phyloP scores from a whole-genome alignment of 768 basidiomycete genomes.

The Leccinum disarticulatum region DNA sequence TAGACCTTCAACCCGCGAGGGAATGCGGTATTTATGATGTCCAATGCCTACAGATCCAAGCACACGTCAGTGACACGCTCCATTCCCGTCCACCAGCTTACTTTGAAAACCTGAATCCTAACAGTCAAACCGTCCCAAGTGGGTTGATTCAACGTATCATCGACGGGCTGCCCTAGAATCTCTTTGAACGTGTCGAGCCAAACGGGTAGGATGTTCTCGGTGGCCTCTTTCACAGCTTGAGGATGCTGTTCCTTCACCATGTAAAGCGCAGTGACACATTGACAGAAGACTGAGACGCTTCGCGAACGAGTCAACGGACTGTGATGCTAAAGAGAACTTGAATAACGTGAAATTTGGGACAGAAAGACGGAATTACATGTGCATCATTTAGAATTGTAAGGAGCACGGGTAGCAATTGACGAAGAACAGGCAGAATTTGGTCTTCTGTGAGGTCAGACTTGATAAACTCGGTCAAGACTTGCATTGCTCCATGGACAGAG shows the following conservation, averaged over 20 bases:
- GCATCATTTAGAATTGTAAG: constrained; percentile 74
- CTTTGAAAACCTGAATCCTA: constrained; percentile 83
- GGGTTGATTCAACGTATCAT: constrained; percentile 55
- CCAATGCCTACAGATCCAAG: constrained; percentile 58
- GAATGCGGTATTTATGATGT: constrained; percentile 79
- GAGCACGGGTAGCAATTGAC: constrained; percentile 83
- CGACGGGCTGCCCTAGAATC: constrained; percentile 61
- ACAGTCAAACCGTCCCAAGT: constrained; percentile 85
- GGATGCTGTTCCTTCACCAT: constrained; percentile 96
- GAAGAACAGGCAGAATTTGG: constrained; percentile 90
- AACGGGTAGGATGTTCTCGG: constrained; percentile 73
- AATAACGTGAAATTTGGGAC: background rate
- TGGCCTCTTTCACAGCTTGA: constrained; percentile 80
- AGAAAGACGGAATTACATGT: constrained; percentile 47
- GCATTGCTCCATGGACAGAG: constrained; percentile 93
- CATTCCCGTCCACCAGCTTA: constrained; percentile 30
- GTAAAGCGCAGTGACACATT: constrained; percentile 85
- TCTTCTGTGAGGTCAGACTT: constrained; percentile 92
- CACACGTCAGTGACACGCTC: constrained; percentile 1
- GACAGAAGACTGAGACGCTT: constrained; percentile 84
- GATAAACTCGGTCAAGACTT: constrained; percentile 93
- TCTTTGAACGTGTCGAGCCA: constrained; percentile 93
- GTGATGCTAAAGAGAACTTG: constrained; percentile 48
- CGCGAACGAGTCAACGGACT: constrained; percentile 81
- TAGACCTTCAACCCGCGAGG: constrained; percentile 67